Conservation (phyloP, 169 alveolate species). For the Cryptosporidium viatorum region DNA sequence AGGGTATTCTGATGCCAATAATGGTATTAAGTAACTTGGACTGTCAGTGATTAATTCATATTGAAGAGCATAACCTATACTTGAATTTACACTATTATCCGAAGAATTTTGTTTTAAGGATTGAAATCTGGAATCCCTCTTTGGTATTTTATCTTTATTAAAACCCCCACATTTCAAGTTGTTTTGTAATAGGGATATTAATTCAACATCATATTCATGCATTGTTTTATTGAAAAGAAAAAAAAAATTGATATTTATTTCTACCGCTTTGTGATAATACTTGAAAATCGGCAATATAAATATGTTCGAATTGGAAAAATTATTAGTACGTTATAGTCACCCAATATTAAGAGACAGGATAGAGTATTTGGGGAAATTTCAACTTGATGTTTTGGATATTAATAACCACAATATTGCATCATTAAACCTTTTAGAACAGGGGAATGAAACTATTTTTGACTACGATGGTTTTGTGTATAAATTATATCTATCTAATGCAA, state of each 20-base stretch:
- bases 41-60: not conserved
- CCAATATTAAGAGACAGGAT: conserved; percentile 44
- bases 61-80: not conserved
- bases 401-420: not conserved
- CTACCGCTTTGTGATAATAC: conserved; percentile 10
- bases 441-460: conserved; percentile 35
- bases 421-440: conserved; percentile 12
- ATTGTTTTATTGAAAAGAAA: not conserved
- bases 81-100: not conserved
- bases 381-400: not conserved
- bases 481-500: conserved; percentile 4
- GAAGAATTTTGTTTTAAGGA: not conserved
- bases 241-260: not conserved
- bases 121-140: not conserved
- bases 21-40: conserved; percentile 24
- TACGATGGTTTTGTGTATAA: conserved; percentile 32
- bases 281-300: not conserved
- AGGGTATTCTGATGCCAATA: conserved; percentile 60
- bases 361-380: not conserved
- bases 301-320: conserved; percentile 37
- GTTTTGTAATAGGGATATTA: conserved; percentile 9
- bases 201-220: conserved; percentile 51
- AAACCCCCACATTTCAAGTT: not conserved
- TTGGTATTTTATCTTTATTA: not conserved
- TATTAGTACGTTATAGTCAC: conserved; percentile 17